A percentile compares a stretch with the other conserved stretches of the same genome.
Evolutionary conservation across 352 stramenopile genomes (phyloP).

Genomic region (Globisporangium carolinianum): DNA sequence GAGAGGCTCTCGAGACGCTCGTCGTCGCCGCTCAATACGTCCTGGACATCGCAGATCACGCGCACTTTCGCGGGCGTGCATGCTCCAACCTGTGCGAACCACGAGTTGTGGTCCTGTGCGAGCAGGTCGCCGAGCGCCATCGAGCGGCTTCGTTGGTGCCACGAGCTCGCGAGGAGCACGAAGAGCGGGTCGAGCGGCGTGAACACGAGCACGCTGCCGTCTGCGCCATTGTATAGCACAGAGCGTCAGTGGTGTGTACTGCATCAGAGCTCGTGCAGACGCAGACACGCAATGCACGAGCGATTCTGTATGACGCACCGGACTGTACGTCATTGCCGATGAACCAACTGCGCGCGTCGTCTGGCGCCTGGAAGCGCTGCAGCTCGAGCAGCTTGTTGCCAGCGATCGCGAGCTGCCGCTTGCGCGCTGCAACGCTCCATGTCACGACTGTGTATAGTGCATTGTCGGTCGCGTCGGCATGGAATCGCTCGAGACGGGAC

Average conservation of each 20-base stretch:
- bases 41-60: conserved; percentile 51
- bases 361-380: conserved; percentile 39
- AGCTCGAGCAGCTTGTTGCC: conserved; percentile 42
- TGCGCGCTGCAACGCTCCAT: conserved; percentile 31
- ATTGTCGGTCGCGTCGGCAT: conserved; percentile 43
- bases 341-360: conserved; percentile 66
- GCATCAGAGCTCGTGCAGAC: too few species aligned
- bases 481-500: conserved; percentile 52
- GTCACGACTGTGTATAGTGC: conserved; percentile 41
- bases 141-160: conserved; percentile 38
- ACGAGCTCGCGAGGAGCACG: conserved; percentile 52
- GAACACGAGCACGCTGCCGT: conserved; percentile 56
- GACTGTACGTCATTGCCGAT: conserved; percentile 63
- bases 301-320: conserved; percentile 13
- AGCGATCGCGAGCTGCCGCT: conserved; percentile 55
- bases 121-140: conserved; percentile 57
- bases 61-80: conserved; percentile 26
- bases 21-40: conserved; percentile 10
- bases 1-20: conserved; percentile 43
- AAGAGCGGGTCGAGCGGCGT: conserved; percentile 67
- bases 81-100: conserved; percentile 38
- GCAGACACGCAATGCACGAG: neutral
- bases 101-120: conserved; percentile 36
- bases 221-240: conserved; percentile 12
- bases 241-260: too few species aligned